Base-by-base conservation (phyloP, 805 yeast species). In the Barnettozyma salicaria region DNA sequence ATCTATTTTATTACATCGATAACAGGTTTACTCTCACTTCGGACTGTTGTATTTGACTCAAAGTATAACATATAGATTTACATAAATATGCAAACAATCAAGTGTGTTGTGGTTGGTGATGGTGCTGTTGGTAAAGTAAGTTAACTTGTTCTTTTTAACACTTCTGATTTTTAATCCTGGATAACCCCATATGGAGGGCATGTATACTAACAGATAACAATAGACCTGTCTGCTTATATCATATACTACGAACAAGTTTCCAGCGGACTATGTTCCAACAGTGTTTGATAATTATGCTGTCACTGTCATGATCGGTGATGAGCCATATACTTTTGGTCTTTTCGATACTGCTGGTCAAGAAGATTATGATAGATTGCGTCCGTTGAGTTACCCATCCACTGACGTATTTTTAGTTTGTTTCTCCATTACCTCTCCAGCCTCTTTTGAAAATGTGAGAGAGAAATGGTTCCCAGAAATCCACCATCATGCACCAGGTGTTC, bases 341-440 rank as follows among this genome's bases (percentile, higher is more conserved):
- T 90, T 92, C 58, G 98, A 90, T 68, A 90, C 98, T 24, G 98
- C 98, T 20, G 98, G 98, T 36, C 98, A 90, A 70, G 98, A 90
- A 74, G 98, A 90, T 70, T 90, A 92, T 63, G 98, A 90, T 68
- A 78, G 98, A 59, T 70, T 90, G 58, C 84, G 98, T 67, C 98
- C 98, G 7, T 74, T 92, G 53, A 82, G 95, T 40, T 90, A 90
- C 63, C 97, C 98, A 13, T 92, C 95, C 37, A 92, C 98, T 5
- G 98, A 90, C 63, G 96, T 90, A 31, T 90, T 90, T 59, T 70
- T 90, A 51, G 95, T 90, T 41, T 92, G 98, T 65, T 90, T 92
- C 65, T 82, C 95, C 25, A 96, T 92, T 42, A 89, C 94, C 49
- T 88, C 96, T 11, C 98, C 97, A 23, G 94, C 98, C 25, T 81